Evolutionary conservation across 78 protist species (phyloP), one percentile per base, ranked within the genome.

Genomic region (Creolimax fragrantissima): DNA sequence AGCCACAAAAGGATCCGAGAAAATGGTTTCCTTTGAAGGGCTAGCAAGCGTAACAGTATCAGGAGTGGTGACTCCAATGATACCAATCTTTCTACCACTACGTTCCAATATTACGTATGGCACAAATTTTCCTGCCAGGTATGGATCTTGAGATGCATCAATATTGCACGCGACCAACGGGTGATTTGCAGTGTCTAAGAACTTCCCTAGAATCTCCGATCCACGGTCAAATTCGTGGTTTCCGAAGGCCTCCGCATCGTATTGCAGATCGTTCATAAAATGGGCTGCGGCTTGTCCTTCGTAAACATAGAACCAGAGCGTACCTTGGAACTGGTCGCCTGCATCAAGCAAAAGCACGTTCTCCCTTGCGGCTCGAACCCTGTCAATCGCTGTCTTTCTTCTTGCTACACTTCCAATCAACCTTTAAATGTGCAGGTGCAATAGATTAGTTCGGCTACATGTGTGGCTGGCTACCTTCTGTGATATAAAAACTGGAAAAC

Each of bases 231-330:
- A 84, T 37, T 84, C 88, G 35, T 84, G 88, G 36, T 84, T 84
- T 6, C 88, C 88, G 6, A 84, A 36, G 11, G 43, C 88, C 88
- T 35, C 35, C 24, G 88, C 88, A 84, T 84, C 88, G 88, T 84
- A 84, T 24, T 35, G 44, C 43, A 84, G 43, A 32, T 11, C 11
- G 43, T 84, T 35, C 88, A 84, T 84, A 32, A 84, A 35, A 35
- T 84, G 88, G 36, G 88, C 88, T 84, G 88, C 88, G 44, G 35
- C 88, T 24, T 35, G 88, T 84, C 88, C 88, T 11, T 84, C 88
- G 36, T 35, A 84, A 32, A 84, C 88, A 37, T 24, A 35, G 35
- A 84, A 84, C 43, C 32, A 35, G 11, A 84, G 88, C 32, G 88
- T 84, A 36, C 88, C 88, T 7, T 6, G 11, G 35, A 84, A 84